A percentile compares a stretch with the other conserved stretches of the same genome.
Conservation (phyloP, 2,329 filamentous ascomycete genomes). For the Emergomyces orientalis region DNA sequence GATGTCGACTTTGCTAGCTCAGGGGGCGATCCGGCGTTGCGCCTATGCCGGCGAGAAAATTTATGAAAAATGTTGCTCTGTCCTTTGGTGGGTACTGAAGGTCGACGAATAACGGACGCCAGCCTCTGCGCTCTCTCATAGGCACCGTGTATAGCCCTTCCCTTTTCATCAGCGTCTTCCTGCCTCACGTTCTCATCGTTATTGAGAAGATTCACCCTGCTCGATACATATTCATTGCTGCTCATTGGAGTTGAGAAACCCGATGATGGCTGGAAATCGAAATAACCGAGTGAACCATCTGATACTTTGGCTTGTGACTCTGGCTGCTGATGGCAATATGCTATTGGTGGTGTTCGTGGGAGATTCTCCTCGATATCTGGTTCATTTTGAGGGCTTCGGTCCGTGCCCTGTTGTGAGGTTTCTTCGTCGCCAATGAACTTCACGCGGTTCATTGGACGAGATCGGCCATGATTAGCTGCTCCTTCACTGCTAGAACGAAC, state of each 20-base stretch:
- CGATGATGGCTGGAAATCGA: neutral
- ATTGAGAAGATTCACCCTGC: neutral
- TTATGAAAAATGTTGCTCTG: slow-evolving; percentile 16
- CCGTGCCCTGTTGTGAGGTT: slow-evolving; percentile 6
- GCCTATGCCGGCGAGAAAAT: neutral
- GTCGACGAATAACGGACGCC: slow-evolving; percentile 26
- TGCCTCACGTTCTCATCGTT: slow-evolving; percentile 9
- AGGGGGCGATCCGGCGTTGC: neutral
- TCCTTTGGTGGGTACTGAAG: slow-evolving; percentile 19
- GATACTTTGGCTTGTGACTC: neutral
- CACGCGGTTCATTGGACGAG: slow-evolving; percentile 4
- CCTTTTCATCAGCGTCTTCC: slow-evolving; percentile 29
- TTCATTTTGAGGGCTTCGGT: neutral
- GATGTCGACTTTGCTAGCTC: neutral
- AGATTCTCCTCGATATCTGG: neutral
- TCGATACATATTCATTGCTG: slow-evolving; percentile 4
- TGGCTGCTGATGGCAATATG: neutral
- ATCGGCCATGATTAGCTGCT: neutral
- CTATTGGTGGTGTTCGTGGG: neutral
- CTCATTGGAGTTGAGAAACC: neutral
- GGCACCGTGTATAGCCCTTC: slow-evolving; percentile 26
- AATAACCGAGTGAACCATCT: neutral
- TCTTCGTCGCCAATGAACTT: slow-evolving; percentile 9
- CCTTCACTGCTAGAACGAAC: slow-evolving; percentile 25
- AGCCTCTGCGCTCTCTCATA: slow-evolving; percentile 29